These are phyloP conservation scores for Cladosporium velox DNA, from an alignment of 2,329 filamentous ascomycete genomes.

Conservation along the genomic window DNA sequence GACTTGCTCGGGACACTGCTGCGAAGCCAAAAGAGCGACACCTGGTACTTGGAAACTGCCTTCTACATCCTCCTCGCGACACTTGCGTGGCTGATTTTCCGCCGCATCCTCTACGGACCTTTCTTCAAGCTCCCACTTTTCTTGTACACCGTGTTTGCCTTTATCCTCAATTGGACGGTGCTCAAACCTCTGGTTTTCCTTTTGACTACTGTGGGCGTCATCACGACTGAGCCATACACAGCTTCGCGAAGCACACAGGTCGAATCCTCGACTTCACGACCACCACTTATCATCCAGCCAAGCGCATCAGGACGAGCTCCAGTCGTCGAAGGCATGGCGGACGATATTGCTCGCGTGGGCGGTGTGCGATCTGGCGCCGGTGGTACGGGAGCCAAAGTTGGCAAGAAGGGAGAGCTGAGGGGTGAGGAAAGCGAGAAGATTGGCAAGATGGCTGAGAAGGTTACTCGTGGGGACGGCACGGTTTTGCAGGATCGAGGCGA, in stretches of 20 bases:
- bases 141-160: conserved; percentile 27
- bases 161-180: conserved; percentile 33
- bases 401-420: conserved; percentile 33
- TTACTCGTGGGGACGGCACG: conserved; percentile 47
- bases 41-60: conserved; percentile 92
- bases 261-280: conserved; percentile 33
- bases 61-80: conserved; percentile 80
- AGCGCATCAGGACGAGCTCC: conserved; percentile 44
- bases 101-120: conserved; percentile 83
- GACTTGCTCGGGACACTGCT: conserved; percentile 77
- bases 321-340: conserved; percentile 33
- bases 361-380: conserved; percentile 53
- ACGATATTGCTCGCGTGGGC: conserved; percentile 25
- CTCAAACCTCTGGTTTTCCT: conserved; percentile 47
- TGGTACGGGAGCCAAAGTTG: conserved; percentile 48
- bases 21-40: conserved; percentile 90
- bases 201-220: conserved; percentile 56
- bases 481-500: conserved; percentile 42
- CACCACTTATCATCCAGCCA: conserved; percentile 47
- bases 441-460: conserved; percentile 46
- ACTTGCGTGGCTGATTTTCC: conserved; percentile 75
- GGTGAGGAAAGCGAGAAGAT: conserved; percentile 43
- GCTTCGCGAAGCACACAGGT: neutral
- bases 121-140: conserved; percentile 72
- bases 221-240: conserved; percentile 27